Evolutionary conservation across 306 rosid genomes (phyloP), one percentile per base, ranked within the genome.

Genomic region (Pterocarpus santalinus): DNA sequence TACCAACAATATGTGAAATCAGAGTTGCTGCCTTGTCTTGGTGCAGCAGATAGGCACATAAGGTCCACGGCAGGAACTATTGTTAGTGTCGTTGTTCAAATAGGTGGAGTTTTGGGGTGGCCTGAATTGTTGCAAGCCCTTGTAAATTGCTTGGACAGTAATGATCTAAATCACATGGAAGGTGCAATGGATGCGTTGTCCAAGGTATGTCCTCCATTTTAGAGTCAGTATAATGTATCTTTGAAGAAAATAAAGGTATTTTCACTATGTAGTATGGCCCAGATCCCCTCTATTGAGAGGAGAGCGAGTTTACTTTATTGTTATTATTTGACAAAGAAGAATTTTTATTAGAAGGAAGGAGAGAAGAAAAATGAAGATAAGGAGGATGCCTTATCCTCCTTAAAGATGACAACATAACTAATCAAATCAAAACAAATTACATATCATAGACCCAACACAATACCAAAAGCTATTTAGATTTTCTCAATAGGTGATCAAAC

Each of bases 111-210:
- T 83, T 68, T 77, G 73, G 97, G 93, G 69, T 96, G 99, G 99
- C 98, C 97, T 1, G 99, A 94, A 76, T 89, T 96, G 84, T 86
- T 96, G 97, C 92, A 96, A 76, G 97, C 93, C 64, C 98, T 96
- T 52, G 97, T 96, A 38, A 94, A 35, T 86, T 96, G 97, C 80
- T 85, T 96, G 83, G 98, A 96, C 80, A 94, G 98, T 78, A 90
- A 83, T 83, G 97, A 96, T 81, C 76, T 90, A 61, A 93, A 85
- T 86, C 99, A 92, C 86, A 92, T 96, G 99, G 99, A 96, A 91
- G 99, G 99, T 67, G 99, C 98, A 55, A 96, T 96, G 99, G 99
- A 96, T 82, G 94, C 98, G 13, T 89, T 96, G 72, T 96, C 98
- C 75, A 96, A 96, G 98, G 99, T 96, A 82, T 68, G 81, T 55